phyloP scores from a whole-genome alignment of 495 filamentous ascomycete genomes.

The Collariella sp. region DNA sequence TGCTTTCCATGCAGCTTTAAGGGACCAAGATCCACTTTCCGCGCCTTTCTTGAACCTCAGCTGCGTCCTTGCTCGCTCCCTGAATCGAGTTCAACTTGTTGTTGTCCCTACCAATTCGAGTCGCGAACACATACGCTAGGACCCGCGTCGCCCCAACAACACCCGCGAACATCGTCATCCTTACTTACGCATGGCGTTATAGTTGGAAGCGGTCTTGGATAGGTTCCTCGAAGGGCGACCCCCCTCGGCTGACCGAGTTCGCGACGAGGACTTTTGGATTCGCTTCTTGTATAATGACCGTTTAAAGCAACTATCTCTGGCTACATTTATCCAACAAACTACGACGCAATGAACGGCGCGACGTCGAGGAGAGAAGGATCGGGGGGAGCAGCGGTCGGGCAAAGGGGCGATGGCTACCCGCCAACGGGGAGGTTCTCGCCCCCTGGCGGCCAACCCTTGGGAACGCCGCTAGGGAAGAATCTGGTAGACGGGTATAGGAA shows the following conservation, averaged over 20 bases:
- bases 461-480: constrained; percentile 26
- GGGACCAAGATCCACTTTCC: not conserved
- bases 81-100: too few species aligned
- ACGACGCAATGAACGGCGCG: constrained; percentile 16
- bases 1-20: too few species aligned
- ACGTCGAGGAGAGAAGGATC: constrained; percentile 7
- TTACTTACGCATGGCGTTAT: not conserved
- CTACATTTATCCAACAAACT: not conserved
- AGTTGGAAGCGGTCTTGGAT: not conserved
- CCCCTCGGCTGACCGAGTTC: too few species aligned
- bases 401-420: constrained; percentile 8
- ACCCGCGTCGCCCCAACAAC: too few species aligned
- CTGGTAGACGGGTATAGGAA: constrained; percentile 42
- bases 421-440: constrained; percentile 4
- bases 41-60: not conserved
- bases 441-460: constrained; percentile 9
- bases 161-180: too few species aligned
- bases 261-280: too few species aligned
- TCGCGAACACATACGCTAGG: too few species aligned
- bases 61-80: not conserved
- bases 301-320: not conserved
- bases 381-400: constrained; percentile 1
- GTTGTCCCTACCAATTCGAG: too few species aligned
- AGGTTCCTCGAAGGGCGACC: not conserved
- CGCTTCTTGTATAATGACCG: constrained; percentile 13